Percentiles rank a stretch among this genome's conserved stretches.
These are phyloP conservation scores for Sphaerulina musiva DNA, from an alignment of 2,329 filamentous ascomycete species.

Conservation along the genomic window DNA sequence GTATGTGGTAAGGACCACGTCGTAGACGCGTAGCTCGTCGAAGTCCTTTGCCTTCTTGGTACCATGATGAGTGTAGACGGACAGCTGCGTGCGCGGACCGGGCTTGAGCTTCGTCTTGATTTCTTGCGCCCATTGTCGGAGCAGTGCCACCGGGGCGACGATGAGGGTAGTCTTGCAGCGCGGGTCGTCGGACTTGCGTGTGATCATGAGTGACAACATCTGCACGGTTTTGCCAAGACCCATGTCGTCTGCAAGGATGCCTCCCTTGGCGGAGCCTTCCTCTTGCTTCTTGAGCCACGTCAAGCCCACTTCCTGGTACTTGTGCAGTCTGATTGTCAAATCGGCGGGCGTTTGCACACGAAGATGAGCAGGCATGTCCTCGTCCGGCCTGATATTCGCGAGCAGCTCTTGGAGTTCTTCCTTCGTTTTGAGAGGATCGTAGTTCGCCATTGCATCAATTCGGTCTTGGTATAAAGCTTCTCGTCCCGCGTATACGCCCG, in stretches of 20 bases:
- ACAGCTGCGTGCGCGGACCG: conserved; percentile 48
- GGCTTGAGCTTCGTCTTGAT: conserved; percentile 62
- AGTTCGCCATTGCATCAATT: conserved; percentile 23
- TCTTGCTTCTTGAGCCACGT: conserved; percentile 73
- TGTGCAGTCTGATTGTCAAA: conserved; percentile 64
- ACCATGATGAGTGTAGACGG: conserved; percentile 64
- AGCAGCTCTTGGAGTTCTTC: conserved; percentile 65
- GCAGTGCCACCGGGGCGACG: conserved; percentile 69
- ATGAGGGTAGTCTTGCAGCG: conserved; percentile 69
- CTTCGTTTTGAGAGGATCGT: conserved; percentile 48
- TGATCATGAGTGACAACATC: conserved; percentile 68
- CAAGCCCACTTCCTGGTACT: conserved; percentile 73
- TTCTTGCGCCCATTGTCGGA: conserved; percentile 80
- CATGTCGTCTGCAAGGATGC: conserved; percentile 76
- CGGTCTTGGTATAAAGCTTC: conserved; percentile 25
- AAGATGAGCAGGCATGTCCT: conserved; percentile 46
- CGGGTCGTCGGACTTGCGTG: conserved; percentile 55
- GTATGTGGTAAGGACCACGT: conserved; percentile 74
- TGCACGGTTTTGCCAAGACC: conserved; percentile 80
- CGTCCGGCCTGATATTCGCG: conserved; percentile 66
- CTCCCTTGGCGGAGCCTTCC: conserved; percentile 62
- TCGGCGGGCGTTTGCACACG: conserved; percentile 63
- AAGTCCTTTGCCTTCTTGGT: conserved; percentile 52
- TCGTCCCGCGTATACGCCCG: conserved; percentile 22
- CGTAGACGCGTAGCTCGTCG: conserved; percentile 56